These are phyloP conservation scores for Trichoderma sp. DNA, from an alignment of 2,329 filamentous ascomycete genomes.

Conservation along the genomic window DNA sequence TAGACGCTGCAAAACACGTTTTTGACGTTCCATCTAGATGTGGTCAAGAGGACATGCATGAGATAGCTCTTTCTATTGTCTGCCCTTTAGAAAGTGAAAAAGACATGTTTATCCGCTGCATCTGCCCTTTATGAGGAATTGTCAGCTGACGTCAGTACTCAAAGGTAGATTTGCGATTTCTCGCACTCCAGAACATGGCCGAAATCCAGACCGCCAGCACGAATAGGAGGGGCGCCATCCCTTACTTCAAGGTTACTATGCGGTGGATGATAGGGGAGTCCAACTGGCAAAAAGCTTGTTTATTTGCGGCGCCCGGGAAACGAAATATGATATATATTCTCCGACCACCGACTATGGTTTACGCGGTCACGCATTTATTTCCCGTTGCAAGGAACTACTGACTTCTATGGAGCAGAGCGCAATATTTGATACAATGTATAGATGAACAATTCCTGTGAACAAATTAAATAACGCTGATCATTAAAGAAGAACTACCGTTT, in stretches of 20 bases:
- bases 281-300: background rate
- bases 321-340: background rate
- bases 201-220: conserved; percentile 7
- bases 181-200: background rate
- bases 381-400: background rate
- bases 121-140: background rate
- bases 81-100: background rate
- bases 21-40: background rate
- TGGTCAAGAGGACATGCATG: background rate
- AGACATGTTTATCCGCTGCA: background rate
- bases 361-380: background rate
- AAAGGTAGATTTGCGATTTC: background rate
- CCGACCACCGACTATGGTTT: background rate
- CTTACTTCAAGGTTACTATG: background rate
- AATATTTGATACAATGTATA: background rate
- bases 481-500: background rate
- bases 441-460: background rate
- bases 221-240: background rate
- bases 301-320: background rate
- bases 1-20: background rate
- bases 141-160: background rate
- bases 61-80: background rate
- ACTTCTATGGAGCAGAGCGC: background rate
- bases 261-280: background rate
- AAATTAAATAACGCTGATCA: background rate